Percentiles rank a stretch among this genome's conserved stretches.
Evolutionary conservation across 345 rosid genomes (phyloP).

Genomic region (Bruguiera sexangula): DNA sequence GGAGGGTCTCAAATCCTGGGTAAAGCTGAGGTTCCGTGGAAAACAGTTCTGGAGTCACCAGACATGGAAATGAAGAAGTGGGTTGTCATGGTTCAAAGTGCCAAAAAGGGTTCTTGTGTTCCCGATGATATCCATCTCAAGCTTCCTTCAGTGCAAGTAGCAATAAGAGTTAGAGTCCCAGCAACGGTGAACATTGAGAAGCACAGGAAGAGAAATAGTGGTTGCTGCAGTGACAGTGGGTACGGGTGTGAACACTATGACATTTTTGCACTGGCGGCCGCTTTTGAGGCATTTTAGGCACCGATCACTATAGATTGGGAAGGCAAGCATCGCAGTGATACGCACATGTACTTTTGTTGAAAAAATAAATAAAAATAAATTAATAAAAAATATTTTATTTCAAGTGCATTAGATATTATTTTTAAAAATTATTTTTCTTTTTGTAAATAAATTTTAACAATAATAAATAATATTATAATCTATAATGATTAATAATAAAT

Average conservation of each 20-base stretch:
- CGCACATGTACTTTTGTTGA: too few species aligned
- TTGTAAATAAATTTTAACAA: too few species aligned
- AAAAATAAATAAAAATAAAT: too few species aligned
- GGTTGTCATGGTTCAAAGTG: slow-evolving; percentile 29
- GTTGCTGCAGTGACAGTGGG: slow-evolving; percentile 25
- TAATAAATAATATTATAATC: too few species aligned
- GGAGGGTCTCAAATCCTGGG: slow-evolving; percentile 55
- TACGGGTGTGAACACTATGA: slow-evolving; percentile 39
- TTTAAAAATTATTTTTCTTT: too few species aligned
- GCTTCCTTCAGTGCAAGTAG: slow-evolving; percentile 44
- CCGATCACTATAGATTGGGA: neutral
- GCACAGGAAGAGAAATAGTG: slow-evolving; percentile 20
- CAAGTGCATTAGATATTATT: too few species aligned
- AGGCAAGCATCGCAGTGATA: too few species aligned
- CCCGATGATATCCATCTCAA: slow-evolving; percentile 15
- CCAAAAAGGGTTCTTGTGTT: slow-evolving; percentile 2
- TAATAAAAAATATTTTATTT: too few species aligned
- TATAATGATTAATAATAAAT: too few species aligned
- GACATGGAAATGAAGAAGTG: slow-evolving; percentile 47
- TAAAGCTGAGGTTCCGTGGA: slow-evolving; percentile 53
- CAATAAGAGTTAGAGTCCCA: slow-evolving; percentile 29
- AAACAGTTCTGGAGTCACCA: slow-evolving; percentile 42
- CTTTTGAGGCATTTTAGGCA: slow-evolving; percentile 42
- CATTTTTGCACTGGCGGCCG: slow-evolving; percentile 40
- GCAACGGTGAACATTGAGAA: slow-evolving; percentile 8